Percentiles rank a stretch among this genome's conserved stretches.
Evolutionary conservation across 441 rosid species (phyloP).

Genomic region (Erodium texanum): DNA sequence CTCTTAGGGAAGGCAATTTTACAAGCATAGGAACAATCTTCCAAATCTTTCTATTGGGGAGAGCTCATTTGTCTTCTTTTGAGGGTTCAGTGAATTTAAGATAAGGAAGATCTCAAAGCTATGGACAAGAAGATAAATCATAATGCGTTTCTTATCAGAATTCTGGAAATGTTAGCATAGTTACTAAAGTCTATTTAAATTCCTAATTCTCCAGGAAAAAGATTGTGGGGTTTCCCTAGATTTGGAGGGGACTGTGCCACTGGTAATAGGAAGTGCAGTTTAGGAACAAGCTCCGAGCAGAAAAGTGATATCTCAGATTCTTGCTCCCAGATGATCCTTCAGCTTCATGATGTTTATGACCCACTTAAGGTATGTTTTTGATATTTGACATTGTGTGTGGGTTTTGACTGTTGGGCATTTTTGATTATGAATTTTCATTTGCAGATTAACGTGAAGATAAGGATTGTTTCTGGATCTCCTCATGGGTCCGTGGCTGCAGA

Average conservation of each 20-base stretch:
- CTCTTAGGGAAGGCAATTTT: too few species aligned
- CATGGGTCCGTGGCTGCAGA: constrained; percentile 88
- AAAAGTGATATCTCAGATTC: constrained; percentile 66
- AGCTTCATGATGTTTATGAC: constrained; percentile 91
- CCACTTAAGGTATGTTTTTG: constrained; percentile 60
- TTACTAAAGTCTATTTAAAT: constrained; percentile 32
- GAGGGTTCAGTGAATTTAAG: too few species aligned
- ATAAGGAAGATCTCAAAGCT: too few species aligned
- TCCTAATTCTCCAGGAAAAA: constrained; percentile 27
- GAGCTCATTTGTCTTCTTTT: background rate
- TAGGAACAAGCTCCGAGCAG: constrained; percentile 59
- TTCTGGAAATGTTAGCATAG: background rate
- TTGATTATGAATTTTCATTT: background rate
- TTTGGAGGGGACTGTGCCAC: constrained; percentile 86
- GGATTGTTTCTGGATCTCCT: constrained; percentile 78
- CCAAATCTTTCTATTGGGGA: background rate
- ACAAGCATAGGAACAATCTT: too few species aligned
- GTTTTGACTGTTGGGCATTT: background rate
- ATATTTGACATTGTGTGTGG: background rate
- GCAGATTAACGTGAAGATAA: constrained; percentile 86
- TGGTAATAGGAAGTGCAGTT: constrained; percentile 45
- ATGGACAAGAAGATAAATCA: too few species aligned
- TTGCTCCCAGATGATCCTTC: constrained; percentile 93
- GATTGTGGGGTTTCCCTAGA: constrained; percentile 76
- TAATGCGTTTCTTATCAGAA: background rate